phyloP scores from a whole-genome alignment of 805 yeast species.

The Kuraishia capsulata region DNA sequence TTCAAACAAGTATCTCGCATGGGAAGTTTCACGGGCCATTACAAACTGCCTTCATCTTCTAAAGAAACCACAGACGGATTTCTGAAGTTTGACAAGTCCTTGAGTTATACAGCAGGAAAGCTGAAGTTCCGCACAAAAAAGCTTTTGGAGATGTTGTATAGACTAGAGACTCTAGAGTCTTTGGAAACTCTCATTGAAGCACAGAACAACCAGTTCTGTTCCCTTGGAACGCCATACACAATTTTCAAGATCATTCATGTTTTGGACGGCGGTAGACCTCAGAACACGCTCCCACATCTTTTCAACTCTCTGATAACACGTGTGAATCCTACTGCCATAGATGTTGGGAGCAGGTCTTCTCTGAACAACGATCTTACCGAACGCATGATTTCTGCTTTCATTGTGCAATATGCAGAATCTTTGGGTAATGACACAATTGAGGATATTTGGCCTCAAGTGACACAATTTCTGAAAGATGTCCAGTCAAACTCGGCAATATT shows the following conservation, averaged over 20 bases:
- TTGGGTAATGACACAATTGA: conserved; percentile 71
- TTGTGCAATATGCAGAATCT: conserved; percentile 52
- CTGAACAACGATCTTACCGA: conserved; percentile 37
- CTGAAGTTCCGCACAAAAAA: conserved; percentile 63
- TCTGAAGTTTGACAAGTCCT: conserved; percentile 20
- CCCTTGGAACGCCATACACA: conserved; percentile 13
- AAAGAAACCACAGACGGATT: conserved; percentile 5
- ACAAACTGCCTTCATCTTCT: not conserved
- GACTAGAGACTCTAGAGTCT: conserved; percentile 62
- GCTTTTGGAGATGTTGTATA: conserved; percentile 54
- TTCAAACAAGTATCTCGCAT: not conserved
- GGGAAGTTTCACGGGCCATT: not conserved
- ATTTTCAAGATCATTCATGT: conserved; percentile 62
- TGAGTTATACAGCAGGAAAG: conserved; percentile 41
- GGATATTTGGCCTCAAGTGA: conserved; percentile 61
- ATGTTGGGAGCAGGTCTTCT: conserved; percentile 29
- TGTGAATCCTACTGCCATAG: conserved; percentile 23
- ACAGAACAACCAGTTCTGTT: conserved; percentile 13
- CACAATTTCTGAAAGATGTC: conserved; percentile 53
- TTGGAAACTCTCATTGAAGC: conserved; percentile 52
- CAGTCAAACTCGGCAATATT: conserved; percentile 36
- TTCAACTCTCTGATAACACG: conserved; percentile 45
- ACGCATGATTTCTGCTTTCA: conserved; percentile 36
- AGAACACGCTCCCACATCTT: conserved; percentile 59
- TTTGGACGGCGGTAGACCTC: conserved; percentile 78